Percentiles rank a stretch among this genome's conserved stretches.
Evolutionary conservation across 257 asterid genomes (phyloP).

Genomic region (Rauvolfia tetraphylla): DNA sequence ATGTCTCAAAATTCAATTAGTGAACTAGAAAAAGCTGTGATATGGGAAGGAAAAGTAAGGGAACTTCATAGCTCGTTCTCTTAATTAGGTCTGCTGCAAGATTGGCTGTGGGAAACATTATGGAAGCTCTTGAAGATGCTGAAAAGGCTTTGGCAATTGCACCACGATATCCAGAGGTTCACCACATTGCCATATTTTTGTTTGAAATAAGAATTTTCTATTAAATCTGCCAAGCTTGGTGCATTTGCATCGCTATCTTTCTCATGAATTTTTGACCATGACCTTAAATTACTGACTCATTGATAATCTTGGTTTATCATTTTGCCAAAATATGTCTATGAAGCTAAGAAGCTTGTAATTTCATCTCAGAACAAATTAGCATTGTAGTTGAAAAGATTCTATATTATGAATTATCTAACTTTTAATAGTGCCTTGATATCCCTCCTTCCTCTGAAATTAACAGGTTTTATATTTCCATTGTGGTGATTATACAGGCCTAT

Average conservation of each 20-base stretch:
- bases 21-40: not conserved
- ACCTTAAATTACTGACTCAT: not conserved
- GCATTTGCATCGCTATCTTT: not conserved
- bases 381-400: too few relatives aligned
- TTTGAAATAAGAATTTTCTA: not conserved
- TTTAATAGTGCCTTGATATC: not conserved
- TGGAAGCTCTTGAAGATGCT: slow-evolving; percentile 77
- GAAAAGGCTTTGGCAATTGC: slow-evolving; percentile 58
- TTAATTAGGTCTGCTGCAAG: slow-evolving; percentile 59
- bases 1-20: not conserved
- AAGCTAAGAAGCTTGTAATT: too few relatives aligned
- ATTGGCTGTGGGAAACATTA: slow-evolving; percentile 54
- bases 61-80: not conserved
- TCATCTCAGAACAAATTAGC: too few relatives aligned
- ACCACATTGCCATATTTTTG: slow-evolving; percentile 9
- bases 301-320: too few relatives aligned
- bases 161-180: slow-evolving; percentile 59
- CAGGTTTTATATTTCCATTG: not conserved
- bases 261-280: not conserved
- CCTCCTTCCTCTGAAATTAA: too few relatives aligned
- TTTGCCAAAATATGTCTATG: too few relatives aligned
- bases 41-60: not conserved
- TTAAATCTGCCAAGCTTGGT: not conserved
- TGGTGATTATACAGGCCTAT: slow-evolving; percentile 49
- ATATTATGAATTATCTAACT: not conserved